A percentile compares a stretch with the other conserved stretches of the same genome.
Evolutionary conservation across 1,284 basidiomycete species (phyloP).

Genomic region (Heterobasidion irregulare): DNA sequence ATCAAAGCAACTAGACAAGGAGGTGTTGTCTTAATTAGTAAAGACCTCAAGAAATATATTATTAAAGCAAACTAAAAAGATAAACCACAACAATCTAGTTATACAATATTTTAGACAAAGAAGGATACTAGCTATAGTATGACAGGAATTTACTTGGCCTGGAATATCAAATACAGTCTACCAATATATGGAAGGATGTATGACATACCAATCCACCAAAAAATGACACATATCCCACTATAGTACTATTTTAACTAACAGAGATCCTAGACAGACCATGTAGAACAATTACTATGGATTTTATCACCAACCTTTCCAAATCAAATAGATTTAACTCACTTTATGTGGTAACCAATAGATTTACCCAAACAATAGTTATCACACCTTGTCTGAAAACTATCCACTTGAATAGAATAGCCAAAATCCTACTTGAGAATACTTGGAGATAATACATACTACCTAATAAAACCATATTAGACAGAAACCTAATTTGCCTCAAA

Average conservation of each 20-base stretch:
- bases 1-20: constrained; percentile 10
- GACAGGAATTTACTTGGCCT: background rate
- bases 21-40: background rate
- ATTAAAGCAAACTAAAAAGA: background rate
- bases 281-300: background rate
- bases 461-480: background rate
- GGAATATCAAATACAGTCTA: background rate
- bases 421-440: background rate
- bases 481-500: background rate
- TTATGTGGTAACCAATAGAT: background rate
- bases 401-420: background rate
- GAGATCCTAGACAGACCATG: background rate
- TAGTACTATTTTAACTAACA: background rate
- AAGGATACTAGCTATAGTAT: background rate
- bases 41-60: background rate
- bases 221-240: background rate
- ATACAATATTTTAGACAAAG: background rate
- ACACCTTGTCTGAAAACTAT: background rate
- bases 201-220: background rate
- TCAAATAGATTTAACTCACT: background rate
- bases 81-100: background rate
- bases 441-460: background rate
- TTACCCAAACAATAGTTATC: background rate
- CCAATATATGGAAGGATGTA: background rate
- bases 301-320: background rate